These are phyloP conservation scores for Podaxis rugospora DNA, from an alignment of 768 basidiomycete genomes.

Conservation along the genomic window DNA sequence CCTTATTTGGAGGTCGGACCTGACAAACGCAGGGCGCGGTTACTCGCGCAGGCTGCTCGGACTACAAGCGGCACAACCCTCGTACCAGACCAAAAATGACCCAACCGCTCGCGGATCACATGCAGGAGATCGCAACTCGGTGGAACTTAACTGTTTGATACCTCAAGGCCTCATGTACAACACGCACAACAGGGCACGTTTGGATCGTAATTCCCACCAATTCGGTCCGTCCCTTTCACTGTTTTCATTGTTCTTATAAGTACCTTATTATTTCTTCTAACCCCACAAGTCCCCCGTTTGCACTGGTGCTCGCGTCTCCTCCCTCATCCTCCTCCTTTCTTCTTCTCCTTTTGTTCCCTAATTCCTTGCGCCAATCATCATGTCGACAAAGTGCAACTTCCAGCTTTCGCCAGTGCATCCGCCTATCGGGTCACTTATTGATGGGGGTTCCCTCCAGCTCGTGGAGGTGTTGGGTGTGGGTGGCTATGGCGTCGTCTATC, in stretches of 20 bases:
- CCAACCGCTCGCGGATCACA: conserved; percentile 28
- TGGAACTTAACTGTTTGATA: conserved; percentile 25
- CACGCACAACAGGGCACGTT: conserved; percentile 57
- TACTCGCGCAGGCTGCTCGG: background rate
- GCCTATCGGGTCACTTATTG: conserved; percentile 79
- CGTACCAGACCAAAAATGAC: conserved; percentile 4
- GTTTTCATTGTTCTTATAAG: conserved; percentile 13
- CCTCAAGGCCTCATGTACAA: conserved; percentile 71
- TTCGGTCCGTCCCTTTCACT: conserved; percentile 9
- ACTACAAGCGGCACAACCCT: conserved; percentile 3
- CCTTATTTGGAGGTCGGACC: background rate
- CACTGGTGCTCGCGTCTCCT: conserved; percentile 40
- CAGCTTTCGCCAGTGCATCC: conserved; percentile 46
- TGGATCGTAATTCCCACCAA: conserved; percentile 19
- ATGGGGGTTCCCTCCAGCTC: conserved; percentile 82
- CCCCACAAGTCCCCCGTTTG: conserved; percentile 38
- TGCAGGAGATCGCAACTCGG: conserved; percentile 37
- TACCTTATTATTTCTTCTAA: conserved; percentile 21
- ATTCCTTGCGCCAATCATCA: conserved; percentile 18
- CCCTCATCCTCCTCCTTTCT: conserved; percentile 14
- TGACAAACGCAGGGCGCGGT: background rate
- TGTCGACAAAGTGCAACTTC: conserved; percentile 33
- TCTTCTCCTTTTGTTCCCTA: conserved; percentile 17
- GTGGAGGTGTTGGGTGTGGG: conserved; percentile 90
- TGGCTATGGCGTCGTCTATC: conserved; percentile 95